Conservation (phyloP, 495 filamentous ascomycete genomes). For the Penicillium lividum region DNA sequence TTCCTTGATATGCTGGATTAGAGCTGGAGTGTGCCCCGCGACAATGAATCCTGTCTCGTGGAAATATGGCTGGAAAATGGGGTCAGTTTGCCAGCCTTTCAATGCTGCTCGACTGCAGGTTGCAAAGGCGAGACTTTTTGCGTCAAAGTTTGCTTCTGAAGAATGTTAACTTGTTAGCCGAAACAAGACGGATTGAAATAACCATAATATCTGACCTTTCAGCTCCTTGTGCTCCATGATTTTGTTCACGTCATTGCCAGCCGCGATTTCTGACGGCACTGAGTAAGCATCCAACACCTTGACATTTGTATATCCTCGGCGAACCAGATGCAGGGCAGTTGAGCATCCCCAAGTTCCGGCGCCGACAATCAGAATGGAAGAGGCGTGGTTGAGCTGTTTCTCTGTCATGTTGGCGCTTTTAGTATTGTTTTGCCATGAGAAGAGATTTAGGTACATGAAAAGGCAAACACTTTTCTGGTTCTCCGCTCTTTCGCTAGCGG, state of each 20-base stretch:
- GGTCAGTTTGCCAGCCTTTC: constrained; percentile 49
- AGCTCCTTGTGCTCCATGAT: constrained; percentile 51
- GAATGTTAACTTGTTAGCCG: constrained; percentile 4
- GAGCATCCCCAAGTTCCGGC: constrained; percentile 55
- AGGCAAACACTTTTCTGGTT: neutral
- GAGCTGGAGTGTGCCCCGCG: constrained; percentile 37
- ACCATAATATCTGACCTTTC: constrained; percentile 33
- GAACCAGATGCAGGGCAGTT: constrained; percentile 51
- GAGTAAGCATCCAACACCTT: constrained; percentile 48
- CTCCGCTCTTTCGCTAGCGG: neutral
- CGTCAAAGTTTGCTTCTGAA: constrained; percentile 21
- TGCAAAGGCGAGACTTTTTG: constrained; percentile 35
- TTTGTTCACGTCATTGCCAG: constrained; percentile 59
- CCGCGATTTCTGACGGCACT: constrained; percentile 52
- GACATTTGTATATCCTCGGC: constrained; percentile 49
- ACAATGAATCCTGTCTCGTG: constrained; percentile 51
- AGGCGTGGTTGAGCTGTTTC: constrained; percentile 8
- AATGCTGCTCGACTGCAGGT: constrained; percentile 40
- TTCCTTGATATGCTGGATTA: constrained; percentile 39
- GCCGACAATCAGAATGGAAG: constrained; percentile 45
- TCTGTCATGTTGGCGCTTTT: constrained; percentile 5
- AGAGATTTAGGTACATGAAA: neutral
- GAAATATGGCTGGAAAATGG: constrained; percentile 50
- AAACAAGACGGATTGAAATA: neutral
- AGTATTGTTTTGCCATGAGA: neutral